phyloP scores from a whole-genome alignment of 2,329 filamentous ascomycete genomes.

The Xylariaceae sp. region DNA sequence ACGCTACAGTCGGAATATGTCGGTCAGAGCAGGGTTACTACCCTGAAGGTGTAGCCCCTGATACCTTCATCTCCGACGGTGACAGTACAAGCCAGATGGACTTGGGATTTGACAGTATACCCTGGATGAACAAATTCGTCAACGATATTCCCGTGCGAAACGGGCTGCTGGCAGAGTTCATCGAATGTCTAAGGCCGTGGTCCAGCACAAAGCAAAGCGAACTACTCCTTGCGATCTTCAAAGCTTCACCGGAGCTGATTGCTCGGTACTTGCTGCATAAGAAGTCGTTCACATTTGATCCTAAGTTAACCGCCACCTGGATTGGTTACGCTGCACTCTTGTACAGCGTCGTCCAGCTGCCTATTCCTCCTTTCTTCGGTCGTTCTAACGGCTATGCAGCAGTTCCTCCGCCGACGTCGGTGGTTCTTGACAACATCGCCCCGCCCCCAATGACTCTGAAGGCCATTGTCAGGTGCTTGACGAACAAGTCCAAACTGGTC shows the following conservation, averaged over 20 bases:
- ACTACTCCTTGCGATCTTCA: conserved; percentile 74
- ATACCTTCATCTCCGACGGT: conserved; percentile 34
- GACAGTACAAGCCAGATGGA: conserved; percentile 49
- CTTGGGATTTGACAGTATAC: conserved; percentile 62
- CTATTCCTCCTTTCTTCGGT: conserved; percentile 68
- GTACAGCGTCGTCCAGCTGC: conserved; percentile 71
- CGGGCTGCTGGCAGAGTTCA: conserved; percentile 69
- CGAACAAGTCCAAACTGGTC: conserved; percentile 70
- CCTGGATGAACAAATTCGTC: conserved; percentile 63
- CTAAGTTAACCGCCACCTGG: conserved; percentile 90
- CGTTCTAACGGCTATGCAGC: conserved; percentile 55
- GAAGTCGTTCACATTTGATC: conserved; percentile 77
- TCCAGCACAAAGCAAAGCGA: conserved; percentile 75
- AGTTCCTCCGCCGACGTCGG: conserved; percentile 70
- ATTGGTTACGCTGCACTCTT: conserved; percentile 88
- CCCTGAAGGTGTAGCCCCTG: conserved; percentile 61
- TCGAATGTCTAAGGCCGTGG: conserved; percentile 76
- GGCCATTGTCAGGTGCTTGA: conserved; percentile 71
- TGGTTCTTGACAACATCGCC: conserved; percentile 80
- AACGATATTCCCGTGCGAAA: conserved; percentile 72
- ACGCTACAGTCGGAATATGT: conserved; percentile 65
- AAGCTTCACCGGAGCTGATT: conserved; percentile 75
- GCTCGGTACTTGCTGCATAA: conserved; percentile 82
- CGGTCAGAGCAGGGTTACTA: conserved; percentile 80
- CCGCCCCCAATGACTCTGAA: conserved; percentile 78